Percentiles rank a stretch among this genome's conserved stretches.
phyloP scores from a whole-genome alignment of 768 basidiomycete genomes.

The Suillus variegatus region DNA sequence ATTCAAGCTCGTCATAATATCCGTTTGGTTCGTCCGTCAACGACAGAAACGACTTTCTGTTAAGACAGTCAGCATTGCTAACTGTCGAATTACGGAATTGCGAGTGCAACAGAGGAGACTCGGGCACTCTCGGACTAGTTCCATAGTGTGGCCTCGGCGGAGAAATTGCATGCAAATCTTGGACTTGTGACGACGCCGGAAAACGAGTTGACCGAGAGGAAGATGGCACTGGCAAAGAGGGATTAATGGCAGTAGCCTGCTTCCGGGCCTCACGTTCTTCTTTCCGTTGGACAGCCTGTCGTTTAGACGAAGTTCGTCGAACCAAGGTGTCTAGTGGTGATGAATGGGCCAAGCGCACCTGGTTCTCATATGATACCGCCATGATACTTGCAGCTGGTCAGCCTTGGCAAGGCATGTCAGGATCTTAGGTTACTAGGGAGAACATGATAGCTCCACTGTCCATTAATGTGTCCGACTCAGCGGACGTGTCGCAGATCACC shows the following conservation, averaged over 20 bases:
- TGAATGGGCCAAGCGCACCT: constrained; percentile 36
- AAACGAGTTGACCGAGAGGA: constrained; percentile 15
- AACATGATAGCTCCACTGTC: neutral
- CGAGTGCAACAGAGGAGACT: constrained; percentile 52
- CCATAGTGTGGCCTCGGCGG: constrained; percentile 13
- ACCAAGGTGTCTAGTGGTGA: constrained; percentile 65
- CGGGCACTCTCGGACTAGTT: constrained; percentile 26
- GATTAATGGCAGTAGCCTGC: neutral
- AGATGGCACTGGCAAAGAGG: neutral
- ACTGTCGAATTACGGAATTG: constrained; percentile 45
- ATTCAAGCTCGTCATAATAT: constrained; percentile 40
- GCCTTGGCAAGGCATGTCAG: neutral
- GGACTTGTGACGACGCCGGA: constrained; percentile 1
- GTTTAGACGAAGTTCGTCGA: constrained; percentile 51
- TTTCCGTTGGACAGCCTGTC: constrained; percentile 19
- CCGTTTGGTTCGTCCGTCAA: constrained; percentile 33
- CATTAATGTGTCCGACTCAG: neutral
- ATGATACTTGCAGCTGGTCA: neutral
- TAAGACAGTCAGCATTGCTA: constrained; percentile 22
- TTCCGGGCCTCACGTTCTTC: neutral
- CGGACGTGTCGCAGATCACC: neutral
- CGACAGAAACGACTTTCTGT: constrained; percentile 29
- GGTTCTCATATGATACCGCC: constrained; percentile 8
- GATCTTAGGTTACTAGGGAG: neutral
- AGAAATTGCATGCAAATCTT: constrained; percentile 3